A percentile compares a stretch with the other conserved stretches of the same genome.
phyloP scores from a whole-genome alignment of 2,329 filamentous ascomycete genomes.

The Penicillium sp. region DNA sequence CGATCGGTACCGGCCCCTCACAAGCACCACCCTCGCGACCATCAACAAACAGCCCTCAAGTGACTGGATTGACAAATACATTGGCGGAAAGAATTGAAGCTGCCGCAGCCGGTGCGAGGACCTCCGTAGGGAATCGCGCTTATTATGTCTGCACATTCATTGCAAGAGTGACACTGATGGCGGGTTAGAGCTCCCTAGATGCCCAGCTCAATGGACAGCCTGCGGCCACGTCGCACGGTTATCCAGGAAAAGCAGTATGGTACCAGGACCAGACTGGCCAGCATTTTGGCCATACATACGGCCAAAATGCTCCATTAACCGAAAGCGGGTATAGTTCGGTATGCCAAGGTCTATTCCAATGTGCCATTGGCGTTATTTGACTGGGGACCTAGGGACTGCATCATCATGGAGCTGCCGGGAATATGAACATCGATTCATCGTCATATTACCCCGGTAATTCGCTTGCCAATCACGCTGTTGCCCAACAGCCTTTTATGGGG shows the following conservation, averaged over 20 bases:
- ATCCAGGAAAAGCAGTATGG: constrained; percentile 16
- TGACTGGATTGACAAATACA: constrained; percentile 8
- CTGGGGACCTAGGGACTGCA: not conserved
- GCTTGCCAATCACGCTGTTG: constrained; percentile 2
- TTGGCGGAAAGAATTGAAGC: constrained; percentile 15
- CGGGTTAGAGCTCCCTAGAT: constrained; percentile 25
- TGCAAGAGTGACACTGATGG: constrained; percentile 27
- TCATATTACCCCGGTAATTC: not conserved
- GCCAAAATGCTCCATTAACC: not conserved
- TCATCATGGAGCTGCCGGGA: not conserved
- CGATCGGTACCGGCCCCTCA: constrained; percentile 28
- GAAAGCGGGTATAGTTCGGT: not conserved
- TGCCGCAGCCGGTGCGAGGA: constrained; percentile 18
- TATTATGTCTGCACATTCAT: constrained; percentile 20
- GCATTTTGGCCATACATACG: constrained; percentile 3
- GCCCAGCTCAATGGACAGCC: constrained; percentile 16
- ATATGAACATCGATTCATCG: not conserved
- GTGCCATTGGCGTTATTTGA: not conserved
- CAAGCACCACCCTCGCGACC: constrained; percentile 26
- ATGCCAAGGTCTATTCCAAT: not conserved
- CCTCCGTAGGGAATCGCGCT: constrained; percentile 29
- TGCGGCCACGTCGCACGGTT: constrained; percentile 14
- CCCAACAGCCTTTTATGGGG: not conserved
- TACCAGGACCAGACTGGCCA: constrained; percentile 17
- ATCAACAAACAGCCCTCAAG: constrained; percentile 21